These are phyloP conservation scores for Xylaria nigripes DNA, from an alignment of 495 filamentous ascomycete genomes.

Conservation along the genomic window DNA sequence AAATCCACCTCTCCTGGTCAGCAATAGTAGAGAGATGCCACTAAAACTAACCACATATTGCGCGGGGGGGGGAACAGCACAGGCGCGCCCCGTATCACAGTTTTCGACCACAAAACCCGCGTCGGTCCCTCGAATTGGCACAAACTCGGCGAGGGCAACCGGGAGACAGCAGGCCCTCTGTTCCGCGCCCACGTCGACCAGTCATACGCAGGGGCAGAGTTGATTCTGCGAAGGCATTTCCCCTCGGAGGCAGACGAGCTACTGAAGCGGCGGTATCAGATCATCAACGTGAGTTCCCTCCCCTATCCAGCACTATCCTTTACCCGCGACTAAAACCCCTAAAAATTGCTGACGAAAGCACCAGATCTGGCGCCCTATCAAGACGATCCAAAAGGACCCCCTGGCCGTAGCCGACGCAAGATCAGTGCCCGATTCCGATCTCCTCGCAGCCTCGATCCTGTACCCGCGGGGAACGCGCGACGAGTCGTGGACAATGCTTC, in stretches of 20 bases:
- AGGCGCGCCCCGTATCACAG: conserved; percentile 52
- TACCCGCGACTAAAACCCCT: background rate
- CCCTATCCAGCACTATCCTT: background rate
- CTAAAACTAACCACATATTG: background rate
- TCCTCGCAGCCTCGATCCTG: conserved; percentile 58
- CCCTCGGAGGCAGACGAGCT: conserved; percentile 50
- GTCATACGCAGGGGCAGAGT: conserved; percentile 51
- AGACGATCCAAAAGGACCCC: conserved; percentile 51
- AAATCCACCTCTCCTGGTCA: conserved; percentile 20
- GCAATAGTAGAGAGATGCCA: background rate
- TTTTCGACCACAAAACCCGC: conserved; percentile 70
- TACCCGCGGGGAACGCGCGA: conserved; percentile 56
- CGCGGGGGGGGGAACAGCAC: no score
- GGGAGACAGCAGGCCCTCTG: conserved; percentile 50
- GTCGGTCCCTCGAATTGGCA: conserved; percentile 39
- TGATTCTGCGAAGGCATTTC: conserved; percentile 51
- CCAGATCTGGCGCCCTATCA: conserved; percentile 58
- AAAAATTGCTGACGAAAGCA: background rate
- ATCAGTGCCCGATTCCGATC: conserved; percentile 53
- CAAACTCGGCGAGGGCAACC: conserved; percentile 25
- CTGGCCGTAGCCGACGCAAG: conserved; percentile 52
- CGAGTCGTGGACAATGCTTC: conserved; percentile 62
- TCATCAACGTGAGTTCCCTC: conserved; percentile 49
- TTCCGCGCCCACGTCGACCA: conserved; percentile 65
- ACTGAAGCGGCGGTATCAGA: conserved; percentile 54